phyloP scores from a whole-genome alignment of 2,329 filamentous ascomycete genomes.

The Trichoderma guizhouense region DNA sequence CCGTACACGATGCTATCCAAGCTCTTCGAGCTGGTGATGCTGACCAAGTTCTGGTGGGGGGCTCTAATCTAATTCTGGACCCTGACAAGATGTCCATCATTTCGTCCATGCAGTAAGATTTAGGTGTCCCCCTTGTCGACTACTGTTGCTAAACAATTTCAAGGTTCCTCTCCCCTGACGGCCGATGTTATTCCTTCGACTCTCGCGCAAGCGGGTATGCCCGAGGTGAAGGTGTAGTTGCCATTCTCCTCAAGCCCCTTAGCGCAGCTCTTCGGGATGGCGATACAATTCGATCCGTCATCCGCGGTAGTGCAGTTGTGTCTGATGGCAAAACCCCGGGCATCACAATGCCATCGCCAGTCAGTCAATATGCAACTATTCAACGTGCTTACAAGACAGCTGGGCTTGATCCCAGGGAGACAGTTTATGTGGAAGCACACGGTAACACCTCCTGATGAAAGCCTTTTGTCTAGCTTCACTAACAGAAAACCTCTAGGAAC shows the following conservation, averaged over 20 bases:
- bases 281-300: conserved; percentile 21
- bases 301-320: conserved; percentile 15
- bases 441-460: neutral
- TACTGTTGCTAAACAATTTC: neutral
- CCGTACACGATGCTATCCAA: conserved; percentile 28
- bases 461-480: neutral
- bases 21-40: conserved; percentile 27
- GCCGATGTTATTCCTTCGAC: conserved; percentile 18
- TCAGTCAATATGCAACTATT: conserved; percentile 9
- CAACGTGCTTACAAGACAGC: conserved; percentile 12
- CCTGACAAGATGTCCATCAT: conserved; percentile 19
- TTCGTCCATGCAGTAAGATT: conserved; percentile 18
- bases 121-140: neutral
- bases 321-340: conserved; percentile 19
- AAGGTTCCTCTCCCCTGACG: conserved; percentile 17
- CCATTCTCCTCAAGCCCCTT: conserved; percentile 45
- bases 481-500: neutral
- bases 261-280: conserved; percentile 37
- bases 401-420: conserved; percentile 17
- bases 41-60: conserved; percentile 25
- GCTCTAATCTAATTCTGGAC: conserved; percentile 24
- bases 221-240: conserved; percentile 48
- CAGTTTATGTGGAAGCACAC: conserved; percentile 16
- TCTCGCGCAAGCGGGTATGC: conserved; percentile 42
- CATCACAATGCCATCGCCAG: conserved; percentile 18